A percentile compares a stretch with the other conserved stretches of the same genome.
phyloP scores from a whole-genome alignment of 495 filamentous ascomycete genomes.

The Tuber borchii region DNA sequence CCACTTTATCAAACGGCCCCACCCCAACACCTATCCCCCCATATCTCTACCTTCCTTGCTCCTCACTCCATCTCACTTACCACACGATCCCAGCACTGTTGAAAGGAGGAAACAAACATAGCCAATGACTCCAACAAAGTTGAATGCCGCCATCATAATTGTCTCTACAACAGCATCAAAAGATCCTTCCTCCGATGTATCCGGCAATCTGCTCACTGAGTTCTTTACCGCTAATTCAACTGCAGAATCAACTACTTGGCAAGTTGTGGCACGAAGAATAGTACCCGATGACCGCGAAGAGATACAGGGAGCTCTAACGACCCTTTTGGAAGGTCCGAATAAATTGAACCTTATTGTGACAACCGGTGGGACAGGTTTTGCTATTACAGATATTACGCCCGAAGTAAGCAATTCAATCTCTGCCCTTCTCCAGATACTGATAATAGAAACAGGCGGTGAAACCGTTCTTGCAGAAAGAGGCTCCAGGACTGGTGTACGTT shows the following conservation, averaged over 20 bases:
- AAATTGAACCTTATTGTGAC: slow-evolving; percentile 71
- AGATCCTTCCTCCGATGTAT: slow-evolving; percentile 72
- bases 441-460: slow-evolving; percentile 59
- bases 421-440: slow-evolving; percentile 3
- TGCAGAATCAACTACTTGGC: slow-evolving; percentile 53
- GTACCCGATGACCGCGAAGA: slow-evolving; percentile 69
- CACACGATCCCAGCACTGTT: neutral
- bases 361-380: slow-evolving; percentile 92
- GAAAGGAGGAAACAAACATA: neutral
- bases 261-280: slow-evolving; percentile 60
- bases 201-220: slow-evolving; percentile 56
- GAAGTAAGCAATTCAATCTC: slow-evolving; percentile 55
- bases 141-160: slow-evolving; percentile 71
- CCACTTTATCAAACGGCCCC: neutral
- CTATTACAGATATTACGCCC: slow-evolving; percentile 78
- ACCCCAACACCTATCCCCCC: neutral
- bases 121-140: slow-evolving; percentile 26
- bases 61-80: neutral
- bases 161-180: slow-evolving; percentile 87
- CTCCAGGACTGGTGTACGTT: slow-evolving; percentile 74
- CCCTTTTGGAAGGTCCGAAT: slow-evolving; percentile 61
- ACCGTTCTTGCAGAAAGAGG: slow-evolving; percentile 75
- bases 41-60: neutral
- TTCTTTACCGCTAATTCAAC: slow-evolving; percentile 60
- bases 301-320: slow-evolving; percentile 64